These are phyloP conservation scores for Henckelia pumila DNA, from an alignment of 257 asterid species.

Conservation along the genomic window DNA sequence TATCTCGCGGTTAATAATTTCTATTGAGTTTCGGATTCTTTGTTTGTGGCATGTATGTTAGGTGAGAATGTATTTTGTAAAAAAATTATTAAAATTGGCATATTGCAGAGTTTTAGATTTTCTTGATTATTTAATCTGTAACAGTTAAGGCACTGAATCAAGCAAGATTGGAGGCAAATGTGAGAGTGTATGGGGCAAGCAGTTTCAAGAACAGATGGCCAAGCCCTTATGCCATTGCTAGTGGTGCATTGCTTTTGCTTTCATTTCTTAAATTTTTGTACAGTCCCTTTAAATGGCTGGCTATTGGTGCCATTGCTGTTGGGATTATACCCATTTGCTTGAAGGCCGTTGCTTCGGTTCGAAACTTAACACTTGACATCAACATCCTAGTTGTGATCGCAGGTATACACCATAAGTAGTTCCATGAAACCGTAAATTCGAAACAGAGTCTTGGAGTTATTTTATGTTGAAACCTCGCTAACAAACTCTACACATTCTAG, in stretches of 20 bases:
- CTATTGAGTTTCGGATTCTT: no score
- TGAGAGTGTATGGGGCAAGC: constrained; percentile 41
- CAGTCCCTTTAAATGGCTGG: constrained; percentile 66
- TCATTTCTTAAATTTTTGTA: constrained; percentile 48
- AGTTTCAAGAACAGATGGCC: constrained; percentile 66
- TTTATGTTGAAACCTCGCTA: not conserved
- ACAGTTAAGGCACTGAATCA: constrained; percentile 73
- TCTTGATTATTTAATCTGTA: not conserved
- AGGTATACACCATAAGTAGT: no score
- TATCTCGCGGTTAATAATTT: no score
- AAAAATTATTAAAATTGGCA: no score
- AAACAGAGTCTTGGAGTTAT: not conserved
- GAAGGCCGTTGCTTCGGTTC: constrained; percentile 46
- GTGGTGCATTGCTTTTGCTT: constrained; percentile 54
- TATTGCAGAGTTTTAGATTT: no score
- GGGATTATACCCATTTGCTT: constrained; percentile 60
- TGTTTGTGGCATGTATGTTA: no score
- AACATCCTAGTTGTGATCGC: constrained; percentile 76
- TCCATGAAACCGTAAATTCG: not conserved
- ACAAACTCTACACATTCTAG: constrained; percentile 33
- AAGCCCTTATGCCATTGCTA: constrained; percentile 53
- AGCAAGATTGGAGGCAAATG: constrained; percentile 72
- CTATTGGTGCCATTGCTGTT: constrained; percentile 55
- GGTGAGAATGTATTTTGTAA: no score
- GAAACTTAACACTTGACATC: constrained; percentile 50